Evolutionary conservation across 192 early-diverging fungal genomes (phyloP).

Genomic region (Entomortierella parvispora): DNA sequence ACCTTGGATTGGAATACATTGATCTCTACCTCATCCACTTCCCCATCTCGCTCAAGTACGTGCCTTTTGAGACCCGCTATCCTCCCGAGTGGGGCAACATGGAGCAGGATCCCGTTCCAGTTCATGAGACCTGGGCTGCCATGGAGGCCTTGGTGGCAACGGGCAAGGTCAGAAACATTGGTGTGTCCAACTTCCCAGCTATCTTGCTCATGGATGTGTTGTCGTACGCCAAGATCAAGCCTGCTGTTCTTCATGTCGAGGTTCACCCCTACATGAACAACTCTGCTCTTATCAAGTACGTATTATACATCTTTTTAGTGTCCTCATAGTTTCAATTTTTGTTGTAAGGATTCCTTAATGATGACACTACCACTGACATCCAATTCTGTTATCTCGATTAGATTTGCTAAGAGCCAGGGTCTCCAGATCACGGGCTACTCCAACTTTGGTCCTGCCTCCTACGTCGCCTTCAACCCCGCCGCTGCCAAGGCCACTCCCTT

Average conservation of each 20-base stretch:
- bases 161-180: constrained; percentile 66
- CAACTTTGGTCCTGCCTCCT: constrained; percentile 69
- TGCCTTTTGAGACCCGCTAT: constrained; percentile 52
- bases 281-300: constrained; percentile 67
- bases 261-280: constrained; percentile 81
- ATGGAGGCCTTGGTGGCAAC: constrained; percentile 77
- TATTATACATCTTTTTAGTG: constrained; percentile 1
- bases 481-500: constrained; percentile 49
- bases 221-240: constrained; percentile 66
- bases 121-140: constrained; percentile 73
- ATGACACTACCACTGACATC: neutral
- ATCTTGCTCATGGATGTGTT: constrained; percentile 66
- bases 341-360: neutral
- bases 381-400: neutral
- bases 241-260: constrained; percentile 81
- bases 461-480: constrained; percentile 31
- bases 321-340: neutral
- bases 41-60: constrained; percentile 68
- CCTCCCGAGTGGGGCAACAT: constrained; percentile 61
- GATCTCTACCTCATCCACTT: constrained; percentile 82
- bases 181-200: constrained; percentile 76
- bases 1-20: constrained; percentile 65
- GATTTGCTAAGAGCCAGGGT: constrained; percentile 57
- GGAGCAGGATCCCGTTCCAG: constrained; percentile 55
- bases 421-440: constrained; percentile 80